Conservation (phyloP, 257 asterid genomes). For the Nicotiana undulata region DNA sequence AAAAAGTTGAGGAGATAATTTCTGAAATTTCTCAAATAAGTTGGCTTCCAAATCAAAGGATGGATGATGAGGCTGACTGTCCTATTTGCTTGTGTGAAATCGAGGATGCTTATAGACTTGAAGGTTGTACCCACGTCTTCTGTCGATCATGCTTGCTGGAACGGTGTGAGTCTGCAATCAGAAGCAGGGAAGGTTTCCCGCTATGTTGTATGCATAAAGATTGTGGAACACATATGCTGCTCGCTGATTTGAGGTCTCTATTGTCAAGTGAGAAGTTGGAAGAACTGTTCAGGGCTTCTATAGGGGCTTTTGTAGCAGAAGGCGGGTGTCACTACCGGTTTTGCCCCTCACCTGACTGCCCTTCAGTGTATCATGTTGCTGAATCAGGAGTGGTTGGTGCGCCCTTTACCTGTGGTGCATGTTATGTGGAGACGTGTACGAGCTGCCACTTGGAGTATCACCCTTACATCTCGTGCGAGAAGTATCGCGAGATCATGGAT, state of each 20-base stretch:
- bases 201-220: constrained; percentile 39
- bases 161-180: constrained; percentile 71
- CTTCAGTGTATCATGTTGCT: constrained; percentile 57
- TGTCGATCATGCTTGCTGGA: constrained; percentile 76
- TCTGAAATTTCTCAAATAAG: constrained; percentile 34
- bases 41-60: constrained; percentile 20
- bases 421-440: constrained; percentile 78
- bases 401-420: constrained; percentile 57
- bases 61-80: constrained; percentile 32
- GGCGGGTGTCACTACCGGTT: constrained; percentile 63
- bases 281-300: constrained; percentile 73
- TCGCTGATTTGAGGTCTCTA: constrained; percentile 54
- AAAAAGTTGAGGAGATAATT: constrained; percentile 49
- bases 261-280: constrained; percentile 51
- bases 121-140: constrained; percentile 55
- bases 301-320: constrained; percentile 60
- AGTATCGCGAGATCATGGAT: constrained; percentile 53
- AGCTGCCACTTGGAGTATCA: constrained; percentile 83
- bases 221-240: constrained; percentile 45
- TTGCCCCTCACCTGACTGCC: constrained; percentile 95
- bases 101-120: constrained; percentile 62
- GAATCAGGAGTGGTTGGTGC: constrained; percentile 20
- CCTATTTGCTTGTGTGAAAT: constrained; percentile 81
- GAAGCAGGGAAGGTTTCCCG: constrained; percentile 54
- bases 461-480: constrained; percentile 58